Evolutionary conservation across 2,329 filamentous ascomycete species (phyloP), one percentile per base, ranked within the genome.

Genomic region (Onygenales sp.): DNA sequence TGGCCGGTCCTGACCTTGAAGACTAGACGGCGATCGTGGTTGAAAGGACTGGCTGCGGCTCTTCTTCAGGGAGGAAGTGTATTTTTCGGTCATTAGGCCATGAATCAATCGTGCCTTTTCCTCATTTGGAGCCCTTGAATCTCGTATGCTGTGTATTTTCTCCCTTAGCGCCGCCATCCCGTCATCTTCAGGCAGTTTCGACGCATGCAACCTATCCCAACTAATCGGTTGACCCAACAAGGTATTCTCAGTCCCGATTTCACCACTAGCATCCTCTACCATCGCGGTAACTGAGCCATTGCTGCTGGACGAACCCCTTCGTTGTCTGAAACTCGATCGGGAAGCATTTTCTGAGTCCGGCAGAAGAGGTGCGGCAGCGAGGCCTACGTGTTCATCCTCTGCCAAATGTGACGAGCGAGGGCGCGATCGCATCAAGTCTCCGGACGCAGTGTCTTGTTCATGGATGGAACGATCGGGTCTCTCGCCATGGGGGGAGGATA

Each of bases 91-190:
- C 67, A 92, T 77, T 52, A 87, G 67, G 44, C 78, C 75, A 66
- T 92, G 88, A 68, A 92, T 83, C 62, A 85, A 72, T 55, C 76
- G 79, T 27, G 87, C 87, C 69, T 90, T 90, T 54, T 88, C 83
- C 6, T 75, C 66, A 43, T 77, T 74, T 3, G 78, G 68, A 47
- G 84, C 74, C 27, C 82, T 74, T 59, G 77, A 76, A 31, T 78
- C 74, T 65, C 88, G 85, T 56, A 92, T 85, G 21, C 74, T 74
- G 55, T 86, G 77, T 58, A 93, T 89, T 57, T 81, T 81, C 58
- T 73, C 77, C 61, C 88, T 77, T 61, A 92, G 68, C 52, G 72
- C 69, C 14, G 79, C 75, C 84, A 88, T 91, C 44, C 88, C 88
- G 74, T 93, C 88, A 63, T 92, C 86, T 64, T 85, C 88, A 1